phyloP scores from a whole-genome alignment of 2,329 filamentous ascomycete genomes.

The Fusarium mangiferae region DNA sequence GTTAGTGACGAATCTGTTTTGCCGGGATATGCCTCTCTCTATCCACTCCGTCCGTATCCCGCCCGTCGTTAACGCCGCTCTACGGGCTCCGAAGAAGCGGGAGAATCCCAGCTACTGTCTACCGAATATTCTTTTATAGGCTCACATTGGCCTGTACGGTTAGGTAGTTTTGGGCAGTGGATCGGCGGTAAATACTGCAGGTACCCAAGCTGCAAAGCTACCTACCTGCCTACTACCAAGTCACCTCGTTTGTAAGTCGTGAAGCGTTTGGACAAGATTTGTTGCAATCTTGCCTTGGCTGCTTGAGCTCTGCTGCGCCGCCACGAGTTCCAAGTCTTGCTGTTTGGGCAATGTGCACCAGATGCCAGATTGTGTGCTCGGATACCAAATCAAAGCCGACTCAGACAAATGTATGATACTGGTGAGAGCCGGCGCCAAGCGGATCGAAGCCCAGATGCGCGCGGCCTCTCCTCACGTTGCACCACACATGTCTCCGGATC shows the following conservation, averaged over 20 bases:
- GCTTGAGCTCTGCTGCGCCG: background rate
- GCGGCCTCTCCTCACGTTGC: slow-evolving; percentile 33
- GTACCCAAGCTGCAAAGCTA: slow-evolving; percentile 5
- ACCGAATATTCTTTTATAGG: slow-evolving; percentile 15
- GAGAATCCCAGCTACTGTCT: slow-evolving; percentile 33
- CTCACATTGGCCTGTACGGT: background rate
- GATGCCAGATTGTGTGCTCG: slow-evolving; percentile 2
- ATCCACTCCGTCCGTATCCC: background rate
- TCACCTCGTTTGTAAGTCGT: slow-evolving; percentile 4
- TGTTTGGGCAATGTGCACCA: background rate
- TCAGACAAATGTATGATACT: slow-evolving; percentile 27
- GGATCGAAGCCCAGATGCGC: slow-evolving; percentile 19
- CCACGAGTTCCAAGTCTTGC: slow-evolving; percentile 7
- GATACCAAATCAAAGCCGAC: slow-evolving; percentile 13
- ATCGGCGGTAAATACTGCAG: slow-evolving; percentile 30
- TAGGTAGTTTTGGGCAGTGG: background rate
- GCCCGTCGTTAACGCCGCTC: slow-evolving; percentile 18
- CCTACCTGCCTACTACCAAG: background rate
- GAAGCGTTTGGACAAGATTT: slow-evolving; percentile 1
- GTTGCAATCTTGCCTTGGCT: background rate
- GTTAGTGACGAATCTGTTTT: slow-evolving; percentile 36
- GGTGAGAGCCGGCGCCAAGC: slow-evolving; percentile 31
- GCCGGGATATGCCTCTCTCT: slow-evolving; percentile 22
- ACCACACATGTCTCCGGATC: slow-evolving; percentile 38
- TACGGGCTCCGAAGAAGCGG: slow-evolving; percentile 21